Evolutionary conservation across 2,329 filamentous ascomycete species (phyloP).

Genomic region (Trichoderma endophyticum): DNA sequence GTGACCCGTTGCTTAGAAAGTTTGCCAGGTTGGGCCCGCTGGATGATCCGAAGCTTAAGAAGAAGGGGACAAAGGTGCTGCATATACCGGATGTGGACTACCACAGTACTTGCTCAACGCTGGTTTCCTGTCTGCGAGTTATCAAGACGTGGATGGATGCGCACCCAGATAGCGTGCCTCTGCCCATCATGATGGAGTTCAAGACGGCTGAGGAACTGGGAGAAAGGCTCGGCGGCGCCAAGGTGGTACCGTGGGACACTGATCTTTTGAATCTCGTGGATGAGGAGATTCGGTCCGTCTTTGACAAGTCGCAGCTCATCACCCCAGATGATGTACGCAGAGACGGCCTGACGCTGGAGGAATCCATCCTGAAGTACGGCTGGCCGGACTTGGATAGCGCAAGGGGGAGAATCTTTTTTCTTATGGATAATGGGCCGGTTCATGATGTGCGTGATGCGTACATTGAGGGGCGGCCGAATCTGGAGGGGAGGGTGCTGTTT

Average conservation of each 20-base stretch:
- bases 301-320: constrained; percentile 40
- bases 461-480: constrained; percentile 29
- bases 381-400: constrained; percentile 46
- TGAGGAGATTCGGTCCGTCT: constrained; percentile 44
- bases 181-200: constrained; percentile 49
- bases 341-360: constrained; percentile 41
- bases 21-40: constrained; percentile 38
- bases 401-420: constrained; percentile 46
- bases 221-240: constrained; percentile 31
- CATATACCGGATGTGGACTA: constrained; percentile 50
- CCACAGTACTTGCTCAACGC: constrained; percentile 44
- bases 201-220: constrained; percentile 35
- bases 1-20: constrained; percentile 41
- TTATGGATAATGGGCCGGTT: constrained; percentile 48
- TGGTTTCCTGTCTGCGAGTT: constrained; percentile 41
- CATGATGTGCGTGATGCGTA: constrained; percentile 40
- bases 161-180: constrained; percentile 43
- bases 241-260: constrained; percentile 42
- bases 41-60: constrained; percentile 37
- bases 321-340: constrained; percentile 46
- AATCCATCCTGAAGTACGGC: constrained; percentile 44
- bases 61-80: constrained; percentile 47
- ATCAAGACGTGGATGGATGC: constrained; percentile 44
- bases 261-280: constrained; percentile 43
- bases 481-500: constrained; percentile 46